phyloP scores from a whole-genome alignment of 176 grass and related monocot species.

The Neostapfia colusana region DNA sequence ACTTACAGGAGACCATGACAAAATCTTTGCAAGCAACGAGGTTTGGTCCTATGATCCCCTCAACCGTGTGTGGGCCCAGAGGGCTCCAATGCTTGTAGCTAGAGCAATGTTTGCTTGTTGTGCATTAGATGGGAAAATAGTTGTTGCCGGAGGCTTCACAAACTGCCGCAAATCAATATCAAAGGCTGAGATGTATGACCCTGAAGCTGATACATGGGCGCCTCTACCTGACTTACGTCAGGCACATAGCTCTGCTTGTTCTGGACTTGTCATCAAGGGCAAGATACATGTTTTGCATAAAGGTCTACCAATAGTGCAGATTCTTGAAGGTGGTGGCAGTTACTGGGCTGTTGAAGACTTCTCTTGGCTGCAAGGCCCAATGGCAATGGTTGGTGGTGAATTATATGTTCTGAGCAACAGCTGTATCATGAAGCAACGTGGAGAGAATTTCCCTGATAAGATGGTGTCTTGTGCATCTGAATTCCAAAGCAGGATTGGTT shows the following conservation, averaged over 20 bases:
- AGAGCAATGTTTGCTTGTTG: slow-evolving; percentile 98
- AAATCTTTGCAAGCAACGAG: slow-evolving; percentile 95
- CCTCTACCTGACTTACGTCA: slow-evolving; percentile 77
- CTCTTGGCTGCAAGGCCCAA: slow-evolving; percentile 86
- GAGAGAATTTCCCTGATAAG: slow-evolving; percentile 67
- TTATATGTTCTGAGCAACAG: slow-evolving; percentile 88
- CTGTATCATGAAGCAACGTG: slow-evolving; percentile 86
- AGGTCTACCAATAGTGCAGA: slow-evolving; percentile 82
- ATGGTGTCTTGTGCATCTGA: slow-evolving; percentile 82
- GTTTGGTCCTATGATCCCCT: slow-evolving; percentile 96
- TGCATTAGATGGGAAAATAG: slow-evolving; percentile 80
- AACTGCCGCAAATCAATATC: slow-evolving; percentile 86
- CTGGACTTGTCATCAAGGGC: slow-evolving; percentile 74
- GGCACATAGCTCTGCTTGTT: slow-evolving; percentile 89
- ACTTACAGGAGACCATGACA: slow-evolving; percentile 88
- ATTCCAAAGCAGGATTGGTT: slow-evolving; percentile 92
- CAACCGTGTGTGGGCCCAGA: slow-evolving; percentile 52
- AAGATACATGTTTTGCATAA: slow-evolving; percentile 97
- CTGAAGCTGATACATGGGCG: slow-evolving; percentile 66
- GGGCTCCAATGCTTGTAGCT: slow-evolving; percentile 77
- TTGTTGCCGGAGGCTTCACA: slow-evolving; percentile 88
- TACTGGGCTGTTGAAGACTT: slow-evolving; percentile 82
- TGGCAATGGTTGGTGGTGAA: slow-evolving; percentile 80
- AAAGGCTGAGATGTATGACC: slow-evolving; percentile 89
- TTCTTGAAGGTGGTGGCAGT: slow-evolving; percentile 68